These are phyloP conservation scores for Diutina mesorugosa DNA, from an alignment of 1,139 yeast genomes.

Conservation along the genomic window DNA sequence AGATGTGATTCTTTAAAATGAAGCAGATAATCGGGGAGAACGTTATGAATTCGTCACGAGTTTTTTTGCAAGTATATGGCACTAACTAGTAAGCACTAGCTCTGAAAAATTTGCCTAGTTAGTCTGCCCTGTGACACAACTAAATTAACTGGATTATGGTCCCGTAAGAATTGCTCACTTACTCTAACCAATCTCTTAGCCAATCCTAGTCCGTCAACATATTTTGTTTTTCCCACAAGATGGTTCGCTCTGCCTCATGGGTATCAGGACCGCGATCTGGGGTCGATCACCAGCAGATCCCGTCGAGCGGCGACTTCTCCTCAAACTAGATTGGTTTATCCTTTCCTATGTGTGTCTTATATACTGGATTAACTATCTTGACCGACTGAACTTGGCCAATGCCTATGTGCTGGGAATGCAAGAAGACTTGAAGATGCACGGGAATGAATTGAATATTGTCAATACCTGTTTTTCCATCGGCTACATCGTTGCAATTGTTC, in stretches of 20 bases:
- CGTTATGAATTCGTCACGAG: no score
- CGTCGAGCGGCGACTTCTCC: not conserved
- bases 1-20: no score
- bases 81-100: no score
- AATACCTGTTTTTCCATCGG: constrained; percentile 44
- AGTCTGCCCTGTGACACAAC: no score
- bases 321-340: constrained; percentile 45
- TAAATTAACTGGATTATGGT: no score
- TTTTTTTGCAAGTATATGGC: no score
- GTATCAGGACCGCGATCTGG: not conserved
- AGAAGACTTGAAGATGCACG: constrained; percentile 16
- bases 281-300: not conserved
- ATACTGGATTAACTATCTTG: constrained; percentile 34
- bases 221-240: not conserved
- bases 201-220: not conserved
- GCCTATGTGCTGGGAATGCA: constrained; percentile 6
- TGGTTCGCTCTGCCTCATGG: not conserved
- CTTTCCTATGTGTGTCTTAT: constrained; percentile 40
- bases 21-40: no score
- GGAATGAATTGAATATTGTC: constrained; percentile 24
- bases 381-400: constrained; percentile 1
- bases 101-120: no score
- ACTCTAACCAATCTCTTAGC: not conserved
- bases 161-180: not conserved
- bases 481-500: constrained; percentile 44